These are phyloP conservation scores for Zygotorulaspora mrakii DNA, from an alignment of 1,139 yeast genomes.

Conservation along the genomic window DNA sequence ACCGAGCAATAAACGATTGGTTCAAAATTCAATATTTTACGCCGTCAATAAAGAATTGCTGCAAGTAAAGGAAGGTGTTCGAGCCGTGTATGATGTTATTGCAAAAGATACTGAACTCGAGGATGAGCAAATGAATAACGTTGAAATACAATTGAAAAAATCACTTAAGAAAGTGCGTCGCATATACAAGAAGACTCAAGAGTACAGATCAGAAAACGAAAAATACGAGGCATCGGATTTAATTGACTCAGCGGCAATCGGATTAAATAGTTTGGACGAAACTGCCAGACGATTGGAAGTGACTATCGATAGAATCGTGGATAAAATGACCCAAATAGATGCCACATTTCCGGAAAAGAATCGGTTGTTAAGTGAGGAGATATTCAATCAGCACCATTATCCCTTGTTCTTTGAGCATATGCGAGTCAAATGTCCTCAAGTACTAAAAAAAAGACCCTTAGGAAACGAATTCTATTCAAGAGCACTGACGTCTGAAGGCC, in stretches of 20 bases:
- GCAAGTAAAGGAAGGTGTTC: constrained; percentile 25
- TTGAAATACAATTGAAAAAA: constrained; percentile 25
- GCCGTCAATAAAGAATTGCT: constrained; percentile 25
- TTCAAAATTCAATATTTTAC: constrained; percentile 24
- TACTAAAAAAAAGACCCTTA: constrained; percentile 1
- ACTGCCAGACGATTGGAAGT: constrained; percentile 6
- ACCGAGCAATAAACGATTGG: constrained; percentile 17
- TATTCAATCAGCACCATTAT: constrained; percentile 27
- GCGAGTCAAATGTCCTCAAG: constrained; percentile 13
- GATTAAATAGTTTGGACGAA: constrained; percentile 3
- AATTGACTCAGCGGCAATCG: constrained; percentile 7
- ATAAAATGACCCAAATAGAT: constrained; percentile 18
- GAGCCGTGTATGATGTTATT: constrained; percentile 20
- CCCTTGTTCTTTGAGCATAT: constrained; percentile 26
- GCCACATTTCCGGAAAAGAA: constrained; percentile 17
- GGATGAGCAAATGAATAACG: constrained; percentile 23
- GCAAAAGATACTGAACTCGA: constrained; percentile 28
- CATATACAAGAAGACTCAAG: constrained; percentile 19
- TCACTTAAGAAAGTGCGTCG: constrained; percentile 26
- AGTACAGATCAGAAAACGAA: constrained; percentile 15
- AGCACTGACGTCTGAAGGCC: no score
- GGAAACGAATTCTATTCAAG: no score
- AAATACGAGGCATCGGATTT: constrained; percentile 10
- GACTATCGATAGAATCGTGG: constrained; percentile 10
- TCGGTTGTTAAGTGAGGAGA: constrained; percentile 19